Evolutionary conservation across 2,329 filamentous ascomycete species (phyloP), one percentile per base, ranked within the genome.

Genomic region (Bimuria novae-zelandiae): DNA sequence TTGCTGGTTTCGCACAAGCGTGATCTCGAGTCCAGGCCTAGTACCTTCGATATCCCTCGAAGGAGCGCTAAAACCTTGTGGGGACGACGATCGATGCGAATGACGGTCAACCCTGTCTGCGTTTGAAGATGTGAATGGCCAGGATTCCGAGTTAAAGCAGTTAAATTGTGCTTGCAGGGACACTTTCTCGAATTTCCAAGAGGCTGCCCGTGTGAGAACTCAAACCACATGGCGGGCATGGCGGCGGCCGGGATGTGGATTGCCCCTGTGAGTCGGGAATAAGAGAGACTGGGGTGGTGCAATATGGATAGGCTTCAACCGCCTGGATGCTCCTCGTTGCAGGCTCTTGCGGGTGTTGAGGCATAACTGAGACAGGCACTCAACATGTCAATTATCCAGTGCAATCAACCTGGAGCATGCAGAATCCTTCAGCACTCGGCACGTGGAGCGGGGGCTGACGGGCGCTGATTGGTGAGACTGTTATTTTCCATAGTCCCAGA

Each of bases 161-260:
- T 60, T 53, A 48, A 56, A 5, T 23, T 33, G 16, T 58, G 55
- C 52, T 51, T 42, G 23, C 39, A 36, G 45, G 48, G 42, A 16
- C 22, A 22, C 19, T 39, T 50, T 55, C 37, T 51, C 45, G 59
- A 59, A 54, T 42, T 14, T 22, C n/a, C 27, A 7, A 10, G 45
- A 56, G 52, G 57, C 58, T 58, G 56, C 59, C 54, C 51, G 45
- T 41, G 64, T 64, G 54, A 64, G 61, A 67, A 60, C 54, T 49
- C 59, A 62, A 60, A 62, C 55, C 54, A 60, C 44, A 42, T 49
- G 40, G 44, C 52, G 55, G 56, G 55, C 40, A 37, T 32, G 29
- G 45, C 35, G 51, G 25, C 36, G 52, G 43, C 51, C 52, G 45
- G 60, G 43, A 36, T 51, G 21, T 32, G 19, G 41, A 51, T 48